Base-by-base conservation (phyloP, 1,284 basidiomycete species). In the Lignosus rhinocerotis region DNA sequence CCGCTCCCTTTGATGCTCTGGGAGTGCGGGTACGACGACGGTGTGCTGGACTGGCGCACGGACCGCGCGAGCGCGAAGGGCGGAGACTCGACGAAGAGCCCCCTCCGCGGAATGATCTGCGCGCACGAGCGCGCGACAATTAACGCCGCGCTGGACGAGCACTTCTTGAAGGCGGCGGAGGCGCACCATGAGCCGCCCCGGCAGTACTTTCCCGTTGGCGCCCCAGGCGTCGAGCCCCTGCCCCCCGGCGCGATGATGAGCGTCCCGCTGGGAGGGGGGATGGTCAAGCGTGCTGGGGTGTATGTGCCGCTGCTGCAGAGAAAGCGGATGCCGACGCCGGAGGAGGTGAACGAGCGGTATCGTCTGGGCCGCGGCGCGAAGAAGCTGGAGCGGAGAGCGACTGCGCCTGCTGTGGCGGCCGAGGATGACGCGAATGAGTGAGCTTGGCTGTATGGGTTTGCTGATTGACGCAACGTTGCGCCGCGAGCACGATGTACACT, bases 1-100 rank as follows among this genome's bases (percentile, higher is more conserved):
- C 91, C 87, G 1, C 79, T 97, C 0, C 96, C 97, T 0, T 82
- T 99, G 31, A 85, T 98, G 70, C 83, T 99, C 2, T 98, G 95
- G 90, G 90, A 94, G 47, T 96, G 94, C 69, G 88, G 82, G 0
- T 99, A 94, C 73, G 76, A 80, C 12, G 81, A 83, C 6, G 75
- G 76, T 12, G 86, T 88, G 43, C 77, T 93, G 1, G 73, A 79
- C 55, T 99, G 96, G 96, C 83, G 86, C 34, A 85, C 83, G 2
- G 87, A 88, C 25, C 80, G 73, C 64, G 55, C 77, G 59, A 60
- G 72, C 58, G 39, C 67, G 57, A 53, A 71, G 61, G 38, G 62
- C 1, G 71, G 71, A 30, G 63, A 68, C 59, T 70, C 50, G 60
- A 55, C 64, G 60, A 75, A 69, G 71, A 73, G 75, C 62, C 70